A percentile compares a stretch with the other conserved stretches of the same genome.
Conservation (phyloP, 129 eudicot genomes). For the Lonicera japonica region DNA sequence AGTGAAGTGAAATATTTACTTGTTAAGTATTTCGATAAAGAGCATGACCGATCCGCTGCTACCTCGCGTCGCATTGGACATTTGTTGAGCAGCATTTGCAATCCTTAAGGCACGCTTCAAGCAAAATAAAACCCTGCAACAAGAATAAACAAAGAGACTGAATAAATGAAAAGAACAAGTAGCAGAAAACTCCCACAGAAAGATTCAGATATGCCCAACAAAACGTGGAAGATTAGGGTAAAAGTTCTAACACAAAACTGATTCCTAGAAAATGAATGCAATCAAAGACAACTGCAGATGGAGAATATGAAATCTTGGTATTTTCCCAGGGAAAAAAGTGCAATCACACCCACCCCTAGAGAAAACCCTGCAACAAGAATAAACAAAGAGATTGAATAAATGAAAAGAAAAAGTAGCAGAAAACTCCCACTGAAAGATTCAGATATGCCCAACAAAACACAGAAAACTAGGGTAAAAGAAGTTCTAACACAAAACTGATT, state of each 20-base stretch:
- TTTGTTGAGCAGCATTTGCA: constrained; percentile 96
- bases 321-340: no score
- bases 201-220: no score
- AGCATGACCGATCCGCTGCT: constrained; percentile 87
- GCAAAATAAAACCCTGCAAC: constrained; percentile 85
- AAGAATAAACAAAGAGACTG: constrained; percentile 14
- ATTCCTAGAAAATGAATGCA: neutral
- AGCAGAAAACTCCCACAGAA: neutral
- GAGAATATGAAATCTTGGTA: no score
- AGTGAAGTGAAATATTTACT: constrained; percentile 43
- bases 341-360: no score
- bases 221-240: no score
- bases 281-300: no score
- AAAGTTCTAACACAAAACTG: no score
- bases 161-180: neutral
- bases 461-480: no score
- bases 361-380: constrained; percentile 53
- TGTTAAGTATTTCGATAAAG: constrained; percentile 92
- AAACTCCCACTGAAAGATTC: neutral
- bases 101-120: constrained; percentile 92
- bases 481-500: no score
- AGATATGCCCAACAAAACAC: no score
- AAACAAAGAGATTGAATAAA: constrained; percentile 11
- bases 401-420: neutral
- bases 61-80: constrained; percentile 91